A percentile compares a stretch with the other conserved stretches of the same genome.
Conservation (phyloP, 2,329 filamentous ascomycete genomes). For the Talaromyces marneffei region DNA sequence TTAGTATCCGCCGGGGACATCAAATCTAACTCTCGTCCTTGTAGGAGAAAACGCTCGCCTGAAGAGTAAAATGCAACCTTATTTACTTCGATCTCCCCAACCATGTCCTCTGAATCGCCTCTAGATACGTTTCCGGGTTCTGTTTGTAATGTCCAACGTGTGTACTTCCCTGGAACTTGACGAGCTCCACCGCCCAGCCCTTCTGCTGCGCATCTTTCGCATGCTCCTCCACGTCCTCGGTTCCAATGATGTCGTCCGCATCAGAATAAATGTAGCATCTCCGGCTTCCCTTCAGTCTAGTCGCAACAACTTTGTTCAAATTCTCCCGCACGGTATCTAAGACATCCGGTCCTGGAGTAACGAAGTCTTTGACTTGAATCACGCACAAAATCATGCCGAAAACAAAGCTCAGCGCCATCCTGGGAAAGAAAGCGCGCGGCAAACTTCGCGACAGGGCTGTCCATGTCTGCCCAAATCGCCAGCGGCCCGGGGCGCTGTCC, state of each 20-base stretch:
- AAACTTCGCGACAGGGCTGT: neutral
- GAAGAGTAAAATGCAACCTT: neutral
- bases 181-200: neutral
- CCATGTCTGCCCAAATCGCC: constrained; percentile 4
- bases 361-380: neutral
- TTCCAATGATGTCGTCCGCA: neutral
- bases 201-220: constrained; percentile 1
- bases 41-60: too few relatives aligned
- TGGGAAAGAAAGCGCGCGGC: neutral
- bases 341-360: neutral
- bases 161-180: neutral
- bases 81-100: neutral
- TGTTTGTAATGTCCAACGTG: constrained; percentile 6
- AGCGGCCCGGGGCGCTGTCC: constrained; percentile 4
- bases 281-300: neutral
- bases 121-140: neutral
- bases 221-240: constrained; percentile 7
- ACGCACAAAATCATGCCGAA: neutral
- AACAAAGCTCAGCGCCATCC: neutral
- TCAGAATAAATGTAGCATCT: constrained; percentile 7
- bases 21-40: too few relatives aligned
- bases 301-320: too few relatives aligned
- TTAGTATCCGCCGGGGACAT: too few relatives aligned
- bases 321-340: neutral
- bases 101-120: neutral